Evolutionary conservation across 768 basidiomycete species (phyloP), one percentile per base, ranked within the genome.

Genomic region (Suillus decipiens): DNA sequence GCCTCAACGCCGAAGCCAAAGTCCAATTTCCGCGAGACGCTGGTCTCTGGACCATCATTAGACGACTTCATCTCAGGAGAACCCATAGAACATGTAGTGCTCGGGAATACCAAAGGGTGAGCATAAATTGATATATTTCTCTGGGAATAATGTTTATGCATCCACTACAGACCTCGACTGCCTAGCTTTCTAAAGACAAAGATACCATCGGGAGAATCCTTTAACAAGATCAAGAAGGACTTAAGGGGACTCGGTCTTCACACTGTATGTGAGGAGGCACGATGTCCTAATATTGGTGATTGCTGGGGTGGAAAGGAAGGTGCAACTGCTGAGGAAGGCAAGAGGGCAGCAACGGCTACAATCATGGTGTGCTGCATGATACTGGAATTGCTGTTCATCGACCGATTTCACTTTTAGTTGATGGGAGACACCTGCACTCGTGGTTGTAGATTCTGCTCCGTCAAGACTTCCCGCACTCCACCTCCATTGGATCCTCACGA

Each of bases 371-470:
- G 82, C 61, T 54, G 42, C 59, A 54, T 28, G 39, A 22, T 42
- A 17, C 14, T 53, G 43, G 34, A 45, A 54, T 31, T 51, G 43
- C 36, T 43, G 17, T 57, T 55, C 5, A 39, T 68, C 19, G 61
- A 36, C 43, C 34, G 33, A 48, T 64, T 67, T 67, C 61, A 22
- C 34, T 28, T 63, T 34, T 67, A 99, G 96, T 80, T 99, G 15
- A 99, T 99, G 97, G 97, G 97, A 10, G 96, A 99, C 78, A 97
- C 95, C 15, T 99, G 97, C 73, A 99, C 97, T 41, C 88, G 97
- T 71, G 97, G 95, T 2, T 99, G 97, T 77, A 84, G 96, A 61
- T 99, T 99, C 73, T 99, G 97, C 71, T 92, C 96, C 10, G 94
- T 99, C 58, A 97, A 97, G 80, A 99, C 97, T 0, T 95, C 95